Evolutionary conservation across 2,329 filamentous ascomycete genomes (phyloP), one percentile per base, ranked within the genome.

Genomic region (Pestalotiopsis sp.): DNA sequence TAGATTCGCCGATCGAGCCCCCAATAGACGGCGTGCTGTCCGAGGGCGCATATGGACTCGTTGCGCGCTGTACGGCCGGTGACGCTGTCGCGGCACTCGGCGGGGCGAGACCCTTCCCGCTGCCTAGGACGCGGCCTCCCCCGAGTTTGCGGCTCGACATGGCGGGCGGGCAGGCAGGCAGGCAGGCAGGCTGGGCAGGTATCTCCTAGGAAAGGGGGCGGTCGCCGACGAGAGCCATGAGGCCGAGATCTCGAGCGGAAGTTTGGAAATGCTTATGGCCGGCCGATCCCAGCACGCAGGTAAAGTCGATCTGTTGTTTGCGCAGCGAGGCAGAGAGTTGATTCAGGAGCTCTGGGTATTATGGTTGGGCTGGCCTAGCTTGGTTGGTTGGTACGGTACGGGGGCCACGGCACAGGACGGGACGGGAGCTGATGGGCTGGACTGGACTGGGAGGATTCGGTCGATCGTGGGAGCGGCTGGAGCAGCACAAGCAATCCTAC

Each of bases 101-200:
- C 76, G 93, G 92, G 74, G 91, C 92, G 76, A 97, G 89, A 76
- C 92, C 90, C 81, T 92, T 94, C 76, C 93, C 94, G 83, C 88
- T 97, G 77, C 95, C 95, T 76, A 98, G 85, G 78, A 98, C 91
- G 83, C 95, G 91, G 80, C 95, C 95, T 82, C 95, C 95, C 82
- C 95, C 95, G 80, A 98, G 88, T 85, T 92, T 95, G 85, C 93
- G 90, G 81, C 88, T 88, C 76, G 94, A 92, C 94, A 97, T 97
- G 80, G 75, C 82, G 80, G 68, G 71, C 63, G 49, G 61, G 7
- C 31, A 9, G 31, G 31, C 31, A 2, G 31, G 7, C 31, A 9
- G 31, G 31, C 31, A 31, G 31, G 27, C 27, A 7, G 5, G 31
- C 40, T 68, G 38, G 41, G 25, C 20, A 52, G 52, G 25, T 41